Conservation (phyloP, 202 grass and related monocot genomes). For the Panicum hallii region DNA sequence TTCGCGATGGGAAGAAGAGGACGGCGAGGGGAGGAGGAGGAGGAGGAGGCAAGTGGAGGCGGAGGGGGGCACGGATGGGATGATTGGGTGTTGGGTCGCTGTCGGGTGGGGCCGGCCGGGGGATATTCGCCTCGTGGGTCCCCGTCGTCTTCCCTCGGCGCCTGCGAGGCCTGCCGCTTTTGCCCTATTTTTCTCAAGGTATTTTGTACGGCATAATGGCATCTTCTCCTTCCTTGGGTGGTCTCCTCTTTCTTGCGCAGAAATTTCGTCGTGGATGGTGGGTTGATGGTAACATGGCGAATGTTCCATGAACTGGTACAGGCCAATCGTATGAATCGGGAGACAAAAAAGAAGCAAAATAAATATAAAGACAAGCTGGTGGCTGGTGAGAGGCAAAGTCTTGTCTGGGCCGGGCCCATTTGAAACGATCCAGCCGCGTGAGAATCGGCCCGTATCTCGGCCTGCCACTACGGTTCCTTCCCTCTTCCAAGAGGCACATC, state of each 20-base stretch:
- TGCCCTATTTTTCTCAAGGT: background rate
- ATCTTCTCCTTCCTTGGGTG: background rate
- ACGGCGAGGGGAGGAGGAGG: background rate
- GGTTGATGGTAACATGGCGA: background rate
- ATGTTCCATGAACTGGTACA: constrained; percentile 22
- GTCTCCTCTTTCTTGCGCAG: background rate
- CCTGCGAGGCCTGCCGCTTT: constrained; percentile 30
- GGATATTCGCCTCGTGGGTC: constrained; percentile 34
- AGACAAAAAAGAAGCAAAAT: background rate
- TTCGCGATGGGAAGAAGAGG: background rate
- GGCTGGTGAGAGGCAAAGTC: too few species aligned
- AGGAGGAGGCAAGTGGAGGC: constrained; percentile 1
- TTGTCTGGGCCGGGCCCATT: background rate
- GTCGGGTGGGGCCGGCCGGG: constrained; percentile 21
- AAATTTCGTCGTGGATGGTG: constrained; percentile 1
- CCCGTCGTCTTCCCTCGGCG: constrained; percentile 25
- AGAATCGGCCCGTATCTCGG: background rate
- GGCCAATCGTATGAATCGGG: background rate
- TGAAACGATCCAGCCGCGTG: background rate
- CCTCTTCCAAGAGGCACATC: too few species aligned
- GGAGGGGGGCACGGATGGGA: background rate
- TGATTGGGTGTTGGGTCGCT: constrained; percentile 45
- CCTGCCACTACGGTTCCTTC: background rate
- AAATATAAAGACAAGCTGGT: background rate
- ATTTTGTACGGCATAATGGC: constrained; percentile 11